Base-by-base conservation (phyloP, 345 rosid species). In the Pistacia integerrima region DNA sequence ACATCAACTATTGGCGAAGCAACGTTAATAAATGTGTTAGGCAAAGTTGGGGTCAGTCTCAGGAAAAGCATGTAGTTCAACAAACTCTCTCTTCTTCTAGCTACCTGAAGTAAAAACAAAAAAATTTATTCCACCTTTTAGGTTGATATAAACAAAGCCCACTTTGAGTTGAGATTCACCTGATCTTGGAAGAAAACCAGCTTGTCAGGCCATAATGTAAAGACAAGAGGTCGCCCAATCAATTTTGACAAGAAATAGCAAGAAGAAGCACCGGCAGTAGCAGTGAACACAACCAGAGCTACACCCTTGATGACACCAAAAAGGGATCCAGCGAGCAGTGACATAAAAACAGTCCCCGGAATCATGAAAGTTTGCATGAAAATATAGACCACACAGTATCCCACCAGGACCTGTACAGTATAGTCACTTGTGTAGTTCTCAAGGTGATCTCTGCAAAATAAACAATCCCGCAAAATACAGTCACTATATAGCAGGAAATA, bases 291-390 rank as follows among this genome's bases (percentile, higher is more conserved):
- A 61, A 95, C 96, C 72, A 93, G 85, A 64, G 91, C 93, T 79
- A 95, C 91, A n/a, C 98, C 97, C 88, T 87, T 90, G 69, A 86
- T 76, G 44, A 88, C 94, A 44, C 98, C 99, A 78, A 95, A 95
- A 64, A 95, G 90, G 48, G 98, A 87, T 77, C 97, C 99, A 64
- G 99, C 99, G 79, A 95, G 98, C 79, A 95, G 83, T 11, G 98
- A 89, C 97, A 95, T 93, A 78, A 95, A 95, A 78, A 93, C 90
- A 18, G 96, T 93, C 79, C 98, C 96, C 0, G 96, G 99, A 65
- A 95, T 92, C 98, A 95, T 91, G 80, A 93, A 95, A 28, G 99
- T 95, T 78, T 95, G 98, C 98, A 95, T 93, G 84, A 89, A 93
- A 30, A 95, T 89, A 69, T 91, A 93, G 46, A 95, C 92, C 46